Conservation (phyloP, 768 basidiomycete species). For the Podaxis mareebaensis region DNA sequence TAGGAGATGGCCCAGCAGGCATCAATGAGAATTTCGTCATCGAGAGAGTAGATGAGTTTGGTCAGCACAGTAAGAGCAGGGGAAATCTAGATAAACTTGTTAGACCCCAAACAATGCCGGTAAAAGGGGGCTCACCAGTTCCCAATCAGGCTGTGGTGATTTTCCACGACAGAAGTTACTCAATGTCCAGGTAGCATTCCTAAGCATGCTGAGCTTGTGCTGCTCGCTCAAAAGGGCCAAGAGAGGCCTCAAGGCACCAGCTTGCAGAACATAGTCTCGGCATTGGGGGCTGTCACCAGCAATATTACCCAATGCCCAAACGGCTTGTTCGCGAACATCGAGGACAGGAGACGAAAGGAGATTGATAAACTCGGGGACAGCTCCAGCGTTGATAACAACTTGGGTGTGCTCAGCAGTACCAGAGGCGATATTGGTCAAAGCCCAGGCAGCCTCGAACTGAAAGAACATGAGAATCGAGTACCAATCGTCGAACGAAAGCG, state of each 20-base stretch:
- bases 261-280: constrained; percentile 93
- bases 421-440: constrained; percentile 95
- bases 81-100: constrained; percentile 72
- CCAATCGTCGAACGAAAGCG: constrained; percentile 20
- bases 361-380: constrained; percentile 97
- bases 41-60: constrained; percentile 97
- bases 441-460: constrained; percentile 98
- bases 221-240: constrained; percentile 89
- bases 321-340: constrained; percentile 98
- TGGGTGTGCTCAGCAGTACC: constrained; percentile 98
- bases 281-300: constrained; percentile 98
- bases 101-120: constrained; percentile 8
- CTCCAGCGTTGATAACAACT: constrained; percentile 92
- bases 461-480: constrained; percentile 11
- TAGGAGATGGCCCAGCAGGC: constrained; percentile 99
- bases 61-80: constrained; percentile 96
- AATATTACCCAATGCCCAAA: constrained; percentile 99
- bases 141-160: constrained; percentile 97
- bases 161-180: constrained; percentile 99
- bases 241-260: constrained; percentile 92
- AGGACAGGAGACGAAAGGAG: constrained; percentile 91
- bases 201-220: constrained; percentile 98
- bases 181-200: constrained; percentile 98
- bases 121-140: constrained; percentile 61
- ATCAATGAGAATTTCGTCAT: constrained; percentile 98